Base-by-base conservation (phyloP, 805 yeast species). In the Torulaspora delbrueckii region DNA sequence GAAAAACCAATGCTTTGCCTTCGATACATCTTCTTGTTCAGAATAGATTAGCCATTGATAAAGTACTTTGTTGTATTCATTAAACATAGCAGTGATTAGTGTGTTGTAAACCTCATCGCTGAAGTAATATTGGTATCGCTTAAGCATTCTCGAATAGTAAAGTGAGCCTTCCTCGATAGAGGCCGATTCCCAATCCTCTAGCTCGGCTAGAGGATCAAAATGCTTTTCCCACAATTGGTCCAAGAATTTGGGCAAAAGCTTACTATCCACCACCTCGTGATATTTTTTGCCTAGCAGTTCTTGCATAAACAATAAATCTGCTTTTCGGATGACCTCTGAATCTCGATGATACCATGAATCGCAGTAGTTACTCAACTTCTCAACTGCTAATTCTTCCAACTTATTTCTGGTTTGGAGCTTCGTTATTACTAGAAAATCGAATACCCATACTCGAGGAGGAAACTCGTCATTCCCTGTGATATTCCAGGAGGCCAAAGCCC, bases 401-500 rank as follows among this genome's bases (percentile, higher is more conserved):
- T 28, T 35, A 2, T 32, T 25, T 18, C 35, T 28, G 6, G 42
- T 43, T 8, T 26, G 37, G 3, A 45, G 42, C 23, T 44, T 45
- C 2, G 51, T 22, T 18, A 56, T 18, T 13, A 45, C 48, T 10
- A 45, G 28, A 26, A 56, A 50, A 38, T 59, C 62, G 24, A 52
- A 48, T 26, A 48, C 40, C 58, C 58, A 48, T 50, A 56, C 0
- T 30, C 50, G 43, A 4, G 58, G 56, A 27, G 48, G 42, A n/a
- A 40, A 37, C 13, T 16, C 36, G 13, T 35, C 25, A 8, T 28
- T 25, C 8, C 18, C 25, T 5, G 26, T 12, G 8, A 35, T 12
- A 7, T 61, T 51, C 80, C 80, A 76, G 0, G 52, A 49, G 3
- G 57, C 47, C 5, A 78, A 58, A 0, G 63, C 67, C 2, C 48